Evolutionary conservation across 768 basidiomycete species (phyloP), one percentile per base, ranked within the genome.

Genomic region (Leccinum barrowsii): DNA sequence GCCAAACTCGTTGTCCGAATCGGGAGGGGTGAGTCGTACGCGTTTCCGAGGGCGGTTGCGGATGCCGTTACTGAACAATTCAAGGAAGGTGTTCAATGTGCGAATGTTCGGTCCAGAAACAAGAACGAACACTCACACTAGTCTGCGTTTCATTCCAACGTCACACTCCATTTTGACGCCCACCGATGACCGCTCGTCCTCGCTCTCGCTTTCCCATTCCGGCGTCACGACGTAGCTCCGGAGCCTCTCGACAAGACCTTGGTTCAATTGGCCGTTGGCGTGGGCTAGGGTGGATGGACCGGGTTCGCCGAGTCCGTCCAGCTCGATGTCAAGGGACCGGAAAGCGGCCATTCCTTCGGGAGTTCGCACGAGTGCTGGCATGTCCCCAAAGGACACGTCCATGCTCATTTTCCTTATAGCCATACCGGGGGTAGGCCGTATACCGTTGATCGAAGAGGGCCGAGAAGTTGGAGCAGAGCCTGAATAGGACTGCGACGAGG

Each of bases 281-380:
- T 70, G 65, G 2, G 70, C 67, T 22, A 74, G 70, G 17, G 66
- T 71, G 6, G 73, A 74, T 50, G 71, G 71, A 26, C 70, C 73
- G 17, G 71, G 73, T 63, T 74, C 69, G 51, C 69, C 69, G n/a
- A 70, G 59, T 48, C 65, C 63, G 63, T 80, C 77, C 12, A 87
- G 66, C 17, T 81, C 81, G 10, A 59, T 67, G 59, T 91, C 88
- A 7, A 93, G 75, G 51, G 83, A 76, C 26, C 70, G 70, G 64
- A 93, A 92, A 54, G 76, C 63, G 3, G 77, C 69, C 92, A 95
- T 95, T n/a, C 85, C 85, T 58, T 84, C 79, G 0, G 84, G 76
- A 0, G 90, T 89, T 17, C 92, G 86, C 12, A 82, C 68, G 13
- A 93, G 80, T 0, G 89, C 89, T 5, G 82, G 82, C 48, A 80